Evolutionary conservation across 495 filamentous ascomycete species (phyloP), one percentile per base, ranked within the genome.

Genomic region (Hypoxylon subgilvum): DNA sequence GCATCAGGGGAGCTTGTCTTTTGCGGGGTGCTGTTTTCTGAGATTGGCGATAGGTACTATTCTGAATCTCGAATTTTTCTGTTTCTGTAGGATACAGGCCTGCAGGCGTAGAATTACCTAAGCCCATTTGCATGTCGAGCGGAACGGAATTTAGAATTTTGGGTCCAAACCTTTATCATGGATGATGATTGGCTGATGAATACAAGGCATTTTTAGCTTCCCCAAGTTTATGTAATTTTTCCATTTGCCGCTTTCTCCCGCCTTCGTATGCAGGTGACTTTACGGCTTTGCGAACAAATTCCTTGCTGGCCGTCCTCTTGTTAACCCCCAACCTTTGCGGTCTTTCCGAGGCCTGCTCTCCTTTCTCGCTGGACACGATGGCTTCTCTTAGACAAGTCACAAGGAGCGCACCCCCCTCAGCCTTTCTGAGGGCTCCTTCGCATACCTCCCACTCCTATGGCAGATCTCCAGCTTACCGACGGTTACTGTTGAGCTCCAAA

Each of bases 401-500:
- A 46, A 74, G 71, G 68, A 72, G 74, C 63, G 63, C 60, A 56
- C 71, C 69, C 58, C 73, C 65, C 19, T 61, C 63, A 40, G 72
- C 72, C 40, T 71, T 75, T 4, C 55, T 72, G 44, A 61, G 67
- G 58, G 64, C 69, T 46, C 69, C 76, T 50, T 54, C 64, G 40
- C 60, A 61, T 70, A 62, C 69, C 31, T 75, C 71, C 57, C 70
- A 73, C 65, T 73, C 74, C 51, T 74, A 75, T 68, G 77, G 80
- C 59, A 77, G 77, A 57, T 76, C 81, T 35, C 79, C 80, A 27
- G 76, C 82, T 19, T 86, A 84, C 52, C 79, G 82, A 72, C 79
- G 85, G 68, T 79, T 87, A 78, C 53, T 81, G 6, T 76, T 77
- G 21, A 79, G 18, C 59, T 66, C 63, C 18, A 56, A 43, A 47